Percentiles rank a stretch among this genome's conserved stretches.
Evolutionary conservation across 345 rosid genomes (phyloP).

Genomic region (Gossypium mustelinum): DNA sequence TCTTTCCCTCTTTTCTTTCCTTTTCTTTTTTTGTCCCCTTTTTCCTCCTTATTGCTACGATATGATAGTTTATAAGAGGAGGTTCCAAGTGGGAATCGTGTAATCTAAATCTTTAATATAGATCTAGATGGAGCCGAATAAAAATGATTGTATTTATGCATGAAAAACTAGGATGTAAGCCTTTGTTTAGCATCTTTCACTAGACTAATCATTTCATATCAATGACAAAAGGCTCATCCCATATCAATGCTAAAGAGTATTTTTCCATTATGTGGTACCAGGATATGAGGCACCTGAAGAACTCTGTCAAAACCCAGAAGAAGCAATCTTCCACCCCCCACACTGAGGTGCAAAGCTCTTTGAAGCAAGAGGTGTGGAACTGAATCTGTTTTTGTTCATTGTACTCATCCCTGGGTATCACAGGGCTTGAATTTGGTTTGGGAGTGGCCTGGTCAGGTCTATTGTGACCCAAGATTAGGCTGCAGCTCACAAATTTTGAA

Average conservation of each 20-base stretch:
- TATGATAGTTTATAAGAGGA: constrained; percentile 6
- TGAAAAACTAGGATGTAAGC: not conserved
- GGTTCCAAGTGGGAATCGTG: not conserved
- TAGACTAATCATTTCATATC: constrained; percentile 5
- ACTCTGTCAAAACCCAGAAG: constrained; percentile 38
- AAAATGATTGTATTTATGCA: not conserved
- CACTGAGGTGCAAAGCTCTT: constrained; percentile 46
- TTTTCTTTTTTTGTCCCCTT: not conserved
- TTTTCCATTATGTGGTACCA: constrained; percentile 27
- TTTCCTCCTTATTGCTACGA: not conserved
- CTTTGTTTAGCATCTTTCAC: not conserved
- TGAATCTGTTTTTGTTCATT: constrained; percentile 10
- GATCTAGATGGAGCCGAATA: constrained; percentile 14
- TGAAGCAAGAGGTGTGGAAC: constrained; percentile 79
- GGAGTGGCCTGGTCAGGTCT: not conserved
- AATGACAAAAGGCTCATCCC: not conserved
- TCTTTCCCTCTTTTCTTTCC: constrained; percentile 9
- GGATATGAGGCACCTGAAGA: constrained; percentile 56
- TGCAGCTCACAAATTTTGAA: not conserved
- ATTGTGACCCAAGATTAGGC: not conserved
- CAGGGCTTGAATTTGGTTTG: not conserved
- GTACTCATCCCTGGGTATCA: not conserved
- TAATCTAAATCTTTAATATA: constrained; percentile 12
- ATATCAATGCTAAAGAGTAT: not conserved
- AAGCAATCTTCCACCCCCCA: constrained; percentile 32